Evolutionary conservation across 345 rosid species (phyloP).

Genomic region (Brassica rapa): DNA sequence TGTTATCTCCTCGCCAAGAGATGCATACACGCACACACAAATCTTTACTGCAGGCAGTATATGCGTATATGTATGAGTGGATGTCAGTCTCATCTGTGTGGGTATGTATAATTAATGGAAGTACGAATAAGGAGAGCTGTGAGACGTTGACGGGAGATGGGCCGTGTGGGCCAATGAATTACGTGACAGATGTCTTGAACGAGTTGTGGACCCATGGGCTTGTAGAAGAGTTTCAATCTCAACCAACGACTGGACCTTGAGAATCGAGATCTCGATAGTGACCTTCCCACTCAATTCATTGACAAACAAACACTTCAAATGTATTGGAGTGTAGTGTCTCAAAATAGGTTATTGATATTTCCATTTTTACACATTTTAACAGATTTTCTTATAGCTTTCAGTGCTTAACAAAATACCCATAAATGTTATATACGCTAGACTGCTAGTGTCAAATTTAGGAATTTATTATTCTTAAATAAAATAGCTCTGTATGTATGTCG

Average conservation of each 20-base stretch:
- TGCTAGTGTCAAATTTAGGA: not conserved
- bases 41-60: not conserved
- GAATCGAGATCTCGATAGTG: constrained; percentile 27
- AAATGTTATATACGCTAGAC: not conserved
- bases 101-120: constrained; percentile 22
- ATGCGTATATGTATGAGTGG: not conserved
- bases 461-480: not conserved
- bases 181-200: constrained; percentile 34
- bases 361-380: constrained; percentile 1
- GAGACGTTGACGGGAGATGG: constrained; percentile 38
- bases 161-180: constrained; percentile 25
- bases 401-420: constrained; percentile 9
- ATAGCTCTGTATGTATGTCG: not conserved
- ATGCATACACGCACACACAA: not conserved
- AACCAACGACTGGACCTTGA: constrained; percentile 36
- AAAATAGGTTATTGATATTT: constrained; percentile 4
- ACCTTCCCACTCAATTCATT: constrained; percentile 22
- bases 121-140: constrained; percentile 29
- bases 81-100: not conserved
- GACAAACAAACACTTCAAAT: constrained; percentile 14
- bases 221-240: constrained; percentile 27
- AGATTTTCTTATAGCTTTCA: not conserved
- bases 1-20: not conserved
- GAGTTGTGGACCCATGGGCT: constrained; percentile 32
- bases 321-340: not conserved